Evolutionary conservation across 176 grass and related monocot species (phyloP), one percentile per base, ranked within the genome.

Genomic region (Paspalum vaginatum): DNA sequence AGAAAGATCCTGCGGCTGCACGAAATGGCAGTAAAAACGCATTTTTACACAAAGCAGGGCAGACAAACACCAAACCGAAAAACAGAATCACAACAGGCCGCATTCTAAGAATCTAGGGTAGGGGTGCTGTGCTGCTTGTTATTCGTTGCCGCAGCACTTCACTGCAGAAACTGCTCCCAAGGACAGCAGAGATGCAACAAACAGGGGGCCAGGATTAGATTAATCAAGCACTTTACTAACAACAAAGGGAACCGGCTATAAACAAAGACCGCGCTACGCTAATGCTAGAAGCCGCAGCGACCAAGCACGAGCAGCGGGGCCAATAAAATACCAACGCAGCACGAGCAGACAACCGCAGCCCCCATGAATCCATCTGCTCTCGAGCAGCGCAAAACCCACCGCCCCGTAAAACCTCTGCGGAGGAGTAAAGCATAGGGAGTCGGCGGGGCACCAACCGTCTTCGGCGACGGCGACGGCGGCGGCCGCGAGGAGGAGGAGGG

Each of bases 191-290:
- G 61, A 80, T 74, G 81, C 61, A 4, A 72, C 70, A 51, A 65
- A 83, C 79, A 87, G 79, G 79, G 39, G 22, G 6, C 1, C 49
- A 22, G 26, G 79, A 83, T 87, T 83, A 87, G 85, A 88, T 83
- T 78, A 88, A 88, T 66, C 74, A 55, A 78, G 57, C 48, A 56
- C 40, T 11, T 11, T 70, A 62, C 45, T 32, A 75, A 46, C 60
- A 61, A 22, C 55, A 18, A 49, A 56, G 3, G 46, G 65, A 72
- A 39, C 79, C 43, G 49, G 21, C 51, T 82, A 84, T 84, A 88
- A 88, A 88, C 75, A 80, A 88, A 72, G 74, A 88, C 80, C 48
- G 53, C 26, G 8, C 27, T 21, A 17, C 43, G 53, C 68, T 50
- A 27, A 49, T 50, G 68, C 45, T 61, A 82, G 66, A 70, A 78